phyloP scores from a whole-genome alignment of 805 yeast species.

The Lachancea mirantina region DNA sequence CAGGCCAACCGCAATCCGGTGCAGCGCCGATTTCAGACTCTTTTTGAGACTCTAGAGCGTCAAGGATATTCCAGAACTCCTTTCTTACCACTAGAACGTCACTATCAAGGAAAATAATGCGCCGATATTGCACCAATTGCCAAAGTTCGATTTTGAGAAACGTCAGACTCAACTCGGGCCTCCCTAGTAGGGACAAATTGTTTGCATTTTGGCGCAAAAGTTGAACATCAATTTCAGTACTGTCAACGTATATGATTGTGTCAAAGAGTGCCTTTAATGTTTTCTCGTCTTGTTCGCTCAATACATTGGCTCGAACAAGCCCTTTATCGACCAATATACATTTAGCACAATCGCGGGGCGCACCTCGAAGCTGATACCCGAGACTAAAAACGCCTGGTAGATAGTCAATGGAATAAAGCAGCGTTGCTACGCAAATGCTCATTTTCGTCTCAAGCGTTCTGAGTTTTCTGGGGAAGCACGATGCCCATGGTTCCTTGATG shows the following conservation, averaged over 20 bases:
- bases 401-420: constrained; percentile 45
- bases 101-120: constrained; percentile 54
- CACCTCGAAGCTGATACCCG: constrained; percentile 33
- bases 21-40: constrained; percentile 40
- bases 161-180: constrained; percentile 49
- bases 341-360: constrained; percentile 1
- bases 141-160: constrained; percentile 46
- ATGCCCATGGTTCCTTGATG: too few species aligned
- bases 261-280: constrained; percentile 20
- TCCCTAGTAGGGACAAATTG: constrained; percentile 32
- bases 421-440: constrained; percentile 36
- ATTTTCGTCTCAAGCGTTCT: too few species aligned
- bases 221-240: background rate
- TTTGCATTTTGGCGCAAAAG: constrained; percentile 13
- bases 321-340: constrained; percentile 19
- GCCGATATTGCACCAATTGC: constrained; percentile 37
- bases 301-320: constrained; percentile 12
- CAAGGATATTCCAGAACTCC: constrained; percentile 20
- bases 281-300: constrained; percentile 14
- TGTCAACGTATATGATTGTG: constrained; percentile 24
- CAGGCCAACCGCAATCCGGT: constrained; percentile 91
- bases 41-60: constrained; percentile 18
- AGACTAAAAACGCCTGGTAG: constrained; percentile 52
- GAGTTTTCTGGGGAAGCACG: background rate
- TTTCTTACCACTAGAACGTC: constrained; percentile 48